These are phyloP conservation scores for Plasmodium coatneyi DNA, from an alignment of 169 alveolate genomes.

Conservation along the genomic window DNA sequence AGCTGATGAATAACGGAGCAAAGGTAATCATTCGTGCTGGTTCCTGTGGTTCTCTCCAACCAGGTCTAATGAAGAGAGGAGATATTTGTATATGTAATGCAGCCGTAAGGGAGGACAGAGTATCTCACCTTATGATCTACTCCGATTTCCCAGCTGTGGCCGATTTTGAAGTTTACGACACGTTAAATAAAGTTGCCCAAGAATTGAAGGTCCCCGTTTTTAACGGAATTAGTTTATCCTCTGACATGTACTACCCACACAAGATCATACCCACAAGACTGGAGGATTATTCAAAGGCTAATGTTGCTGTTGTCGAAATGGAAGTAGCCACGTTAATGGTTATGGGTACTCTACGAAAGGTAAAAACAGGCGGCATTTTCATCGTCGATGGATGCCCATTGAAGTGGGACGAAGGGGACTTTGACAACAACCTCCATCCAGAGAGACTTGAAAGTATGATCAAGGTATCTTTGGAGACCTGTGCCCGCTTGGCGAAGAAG, in stretches of 20 bases:
- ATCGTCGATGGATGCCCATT: conserved; percentile 78
- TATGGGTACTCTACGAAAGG: conserved; percentile 54
- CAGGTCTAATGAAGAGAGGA: conserved; percentile 70
- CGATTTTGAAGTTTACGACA: conserved; percentile 67
- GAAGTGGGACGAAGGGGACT: conserved; percentile 77
- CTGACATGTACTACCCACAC: conserved; percentile 70
- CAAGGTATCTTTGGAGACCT: conserved; percentile 26
- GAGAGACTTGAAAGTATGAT: conserved; percentile 42
- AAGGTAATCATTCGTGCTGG: conserved; percentile 74
- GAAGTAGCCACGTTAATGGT: conserved; percentile 68
- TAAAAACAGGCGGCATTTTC: conserved; percentile 69
- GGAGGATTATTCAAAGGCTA: conserved; percentile 60
- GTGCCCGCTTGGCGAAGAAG: conserved; percentile 31
- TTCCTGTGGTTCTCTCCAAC: conserved; percentile 76
- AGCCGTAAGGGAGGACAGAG: conserved; percentile 77
- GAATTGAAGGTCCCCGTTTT: conserved; percentile 42
- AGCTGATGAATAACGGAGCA: conserved; percentile 69
- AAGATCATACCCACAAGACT: conserved; percentile 34
- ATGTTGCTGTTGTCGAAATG: conserved; percentile 77
- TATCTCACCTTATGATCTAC: conserved; percentile 56
- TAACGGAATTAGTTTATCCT: conserved; percentile 62
- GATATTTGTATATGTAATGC: conserved; percentile 73
- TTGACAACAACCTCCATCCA: conserved; percentile 35
- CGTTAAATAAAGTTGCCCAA: conserved; percentile 50
- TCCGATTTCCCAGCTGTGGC: conserved; percentile 77